A percentile compares a stretch with the other conserved stretches of the same genome.
Evolutionary conservation across 2,329 filamentous ascomycete genomes (phyloP).

Genomic region (Epichloe coenophiala): DNA sequence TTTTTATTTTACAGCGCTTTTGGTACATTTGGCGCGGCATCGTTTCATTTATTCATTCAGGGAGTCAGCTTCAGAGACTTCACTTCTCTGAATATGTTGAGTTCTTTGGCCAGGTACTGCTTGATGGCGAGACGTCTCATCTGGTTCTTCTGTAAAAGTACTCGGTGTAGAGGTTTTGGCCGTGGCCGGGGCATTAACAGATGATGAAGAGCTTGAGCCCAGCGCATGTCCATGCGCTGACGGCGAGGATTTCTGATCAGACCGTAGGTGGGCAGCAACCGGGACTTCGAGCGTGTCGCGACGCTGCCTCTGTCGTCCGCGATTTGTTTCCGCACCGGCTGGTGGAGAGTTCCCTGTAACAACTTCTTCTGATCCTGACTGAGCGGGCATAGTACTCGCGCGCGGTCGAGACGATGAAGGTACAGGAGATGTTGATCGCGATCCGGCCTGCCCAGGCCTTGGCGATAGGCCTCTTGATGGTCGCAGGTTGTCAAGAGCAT

Average conservation of each 20-base stretch:
- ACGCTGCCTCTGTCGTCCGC: constrained; percentile 5
- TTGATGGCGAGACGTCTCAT: too few relatives aligned
- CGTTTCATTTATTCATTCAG: neutral
- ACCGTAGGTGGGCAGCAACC: neutral
- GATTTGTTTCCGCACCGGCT: neutral
- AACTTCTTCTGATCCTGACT: neutral
- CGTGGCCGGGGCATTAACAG: neutral
- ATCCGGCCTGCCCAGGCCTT: neutral
- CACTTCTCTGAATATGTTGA: too few relatives aligned
- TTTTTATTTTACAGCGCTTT: too few relatives aligned
- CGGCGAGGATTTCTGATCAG: neutral
- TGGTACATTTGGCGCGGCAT: too few relatives aligned
- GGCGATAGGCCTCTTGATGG: constrained; percentile 4
- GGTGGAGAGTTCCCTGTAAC: neutral
- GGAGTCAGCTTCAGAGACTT: too few relatives aligned
- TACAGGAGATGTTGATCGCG: constrained; percentile 1
- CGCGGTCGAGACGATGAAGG: constrained; percentile 2
- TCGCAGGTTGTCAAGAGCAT: constrained; percentile 1
- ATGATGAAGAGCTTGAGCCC: neutral
- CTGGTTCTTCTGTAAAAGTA: neutral
- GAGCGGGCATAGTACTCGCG: constrained; percentile 5
- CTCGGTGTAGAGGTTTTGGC: neutral
- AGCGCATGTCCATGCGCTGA: neutral
- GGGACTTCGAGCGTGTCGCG: constrained; percentile 10
- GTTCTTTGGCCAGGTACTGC: too few relatives aligned